Evolutionary conservation across 2,329 filamentous ascomycete genomes (phyloP), one percentile per base, ranked within the genome.

Genomic region (Xylariomycetidae sp.): DNA sequence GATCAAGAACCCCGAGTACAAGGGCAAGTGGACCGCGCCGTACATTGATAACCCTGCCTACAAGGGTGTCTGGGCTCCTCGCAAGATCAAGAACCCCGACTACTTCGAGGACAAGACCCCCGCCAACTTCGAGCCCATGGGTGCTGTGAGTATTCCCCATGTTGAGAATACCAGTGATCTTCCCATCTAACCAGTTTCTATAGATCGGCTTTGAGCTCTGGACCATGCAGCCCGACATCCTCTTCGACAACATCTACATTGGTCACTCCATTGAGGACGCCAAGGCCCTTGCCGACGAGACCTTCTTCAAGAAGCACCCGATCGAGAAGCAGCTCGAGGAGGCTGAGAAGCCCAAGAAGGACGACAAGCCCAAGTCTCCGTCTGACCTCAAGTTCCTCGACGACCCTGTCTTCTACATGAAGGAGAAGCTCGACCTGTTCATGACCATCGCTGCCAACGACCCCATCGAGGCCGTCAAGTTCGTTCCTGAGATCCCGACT

Each of bases 231-330:
- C 94, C 81, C 63, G 85, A 95, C 59, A 96, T 98, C 53, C 82
- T 95, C 55, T 96, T 98, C 56, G 87, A 96, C 79, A 98, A 98
- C 81, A 93, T 98, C 74, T 98, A 96, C 78, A 88, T 98, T 61
- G 92, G 92, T 45, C 92, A 98, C 79, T 96, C 90, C 14, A 63
- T 92, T 50, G 87, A 87, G 58, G 92, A 98, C 50, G 92, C 92
- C 43, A 79, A 84, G 64, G 84, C 89, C 69, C 73, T 98, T 57
- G 84, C 87, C 53, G 74, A 83, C 46, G 86, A 95, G 75, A 86
- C 87, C 35, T 98, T 89, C 63, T 82, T 86, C 57, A 67, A 87
- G 67, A 98, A 98, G 85, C 74, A 80, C 61, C 71, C 79, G 35
- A 68, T 85, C 32, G 92, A 98, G 73, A 75, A 83, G 71, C 77